Evolutionary conservation across 164 flowering plant species (phyloP).

Genomic region (Cinnamomum micranthum): DNA sequence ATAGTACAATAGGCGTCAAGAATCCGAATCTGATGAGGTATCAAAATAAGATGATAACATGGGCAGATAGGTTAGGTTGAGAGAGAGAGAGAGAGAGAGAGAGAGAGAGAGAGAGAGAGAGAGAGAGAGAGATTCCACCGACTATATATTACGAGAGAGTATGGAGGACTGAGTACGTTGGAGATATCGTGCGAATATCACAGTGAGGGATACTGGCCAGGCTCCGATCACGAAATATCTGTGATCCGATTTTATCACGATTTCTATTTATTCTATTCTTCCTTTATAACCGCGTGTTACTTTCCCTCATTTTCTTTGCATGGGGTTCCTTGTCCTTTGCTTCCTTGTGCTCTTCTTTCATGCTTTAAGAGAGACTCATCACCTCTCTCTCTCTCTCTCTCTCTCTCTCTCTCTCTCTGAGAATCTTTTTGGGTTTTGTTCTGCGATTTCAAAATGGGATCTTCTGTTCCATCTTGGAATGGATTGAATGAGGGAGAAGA

Average conservation of each 20-base stretch:
- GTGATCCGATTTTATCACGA: constrained; percentile 23
- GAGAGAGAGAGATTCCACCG: neutral
- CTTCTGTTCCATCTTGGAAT: constrained; percentile 15
- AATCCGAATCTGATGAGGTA: too few relatives aligned
- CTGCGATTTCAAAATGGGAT: neutral
- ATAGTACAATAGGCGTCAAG: too few relatives aligned
- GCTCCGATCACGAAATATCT: constrained; percentile 51
- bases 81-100: neutral
- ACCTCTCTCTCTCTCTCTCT: neutral
- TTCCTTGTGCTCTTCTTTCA: constrained; percentile 4
- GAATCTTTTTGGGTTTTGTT: neutral
- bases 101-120: too few relatives aligned
- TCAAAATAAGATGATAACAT: too few relatives aligned
- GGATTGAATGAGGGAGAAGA: constrained; percentile 18
- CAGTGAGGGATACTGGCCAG: neutral
- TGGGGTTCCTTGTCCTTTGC: neutral
- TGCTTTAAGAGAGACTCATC: constrained; percentile 18
- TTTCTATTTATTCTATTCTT: neutral
- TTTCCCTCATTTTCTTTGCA: neutral
- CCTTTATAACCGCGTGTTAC: constrained; percentile 10
- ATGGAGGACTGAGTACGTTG: neutral
- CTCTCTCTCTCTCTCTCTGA: neutral
- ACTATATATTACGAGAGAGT: neutral
- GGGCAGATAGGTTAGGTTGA: neutral
- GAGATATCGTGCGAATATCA: neutral